Base-by-base conservation (phyloP, 2,329 filamentous ascomycete genomes). In the Ophiognomonia clavigignenti-juglandacearum region DNA sequence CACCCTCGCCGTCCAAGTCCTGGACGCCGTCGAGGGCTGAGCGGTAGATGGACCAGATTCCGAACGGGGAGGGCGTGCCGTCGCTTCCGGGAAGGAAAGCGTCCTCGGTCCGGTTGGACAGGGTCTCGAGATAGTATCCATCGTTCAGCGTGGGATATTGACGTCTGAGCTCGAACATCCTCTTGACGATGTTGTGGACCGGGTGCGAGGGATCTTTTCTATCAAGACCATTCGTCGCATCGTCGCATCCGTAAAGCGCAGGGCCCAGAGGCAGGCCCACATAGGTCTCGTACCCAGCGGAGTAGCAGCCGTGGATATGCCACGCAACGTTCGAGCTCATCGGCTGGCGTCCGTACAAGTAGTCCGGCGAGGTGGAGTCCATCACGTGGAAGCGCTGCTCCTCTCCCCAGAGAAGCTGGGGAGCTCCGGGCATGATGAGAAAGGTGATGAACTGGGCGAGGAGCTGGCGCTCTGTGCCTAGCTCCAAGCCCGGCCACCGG, bases 221-320 rank as follows among this genome's bases (percentile, higher is more conserved):
- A 53, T 84, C 80, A 32, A 78, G 73, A 27, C 72, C 74, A 34
- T 77, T 74, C 4, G 62, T 59, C 37, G 77, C 70, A 50, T 83
- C 79, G 18, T 74, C 51, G 55, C 80, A 84, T 4, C 75, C 80
- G 26, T 64, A 49, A 2, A 67, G 60, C 2, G 74, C 75, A 50
- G 70, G 68, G 31, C 74, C 72, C 35, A 81, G 62, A 0, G 78
- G 80, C 67, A 76, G 77, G 9, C 75, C 59, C 43, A 70, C 72
- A 56, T 81, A 77, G 1, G 39, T 31, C 3, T 69, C 69, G 34
- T 74, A 73, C 20, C 70, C 68, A 6, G 82, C 66, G 10, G 64
- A 63, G 62, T 82, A 83, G 57, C 80, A 84, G 4, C 80, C 80
- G 55, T 84, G 80, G 22, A 73, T 69, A 54, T 79, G 77, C 80